Evolutionary conservation across 768 basidiomycete genomes (phyloP).

Genomic region (Rhodotorula sphaerocarpa): DNA sequence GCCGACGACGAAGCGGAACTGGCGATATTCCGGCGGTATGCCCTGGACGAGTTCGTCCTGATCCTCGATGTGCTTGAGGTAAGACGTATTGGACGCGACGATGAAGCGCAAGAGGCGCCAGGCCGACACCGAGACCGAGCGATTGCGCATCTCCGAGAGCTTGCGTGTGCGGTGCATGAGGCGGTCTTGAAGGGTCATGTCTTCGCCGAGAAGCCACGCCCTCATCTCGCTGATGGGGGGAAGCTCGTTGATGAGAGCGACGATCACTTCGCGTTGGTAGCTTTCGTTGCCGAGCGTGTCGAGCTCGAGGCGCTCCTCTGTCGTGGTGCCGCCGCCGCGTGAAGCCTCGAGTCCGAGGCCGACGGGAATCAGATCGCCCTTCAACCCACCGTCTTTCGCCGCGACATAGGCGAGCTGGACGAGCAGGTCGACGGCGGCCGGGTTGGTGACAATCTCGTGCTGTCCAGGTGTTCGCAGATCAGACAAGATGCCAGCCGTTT

Average conservation of each 20-base stretch:
- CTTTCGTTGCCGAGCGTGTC: neutral
- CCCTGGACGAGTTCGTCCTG: conserved; percentile 54
- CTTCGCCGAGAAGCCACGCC: conserved; percentile 46
- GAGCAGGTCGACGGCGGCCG: conserved; percentile 59
- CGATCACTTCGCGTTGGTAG: conserved; percentile 4
- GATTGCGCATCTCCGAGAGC: conserved; percentile 52
- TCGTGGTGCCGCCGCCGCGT: neutral
- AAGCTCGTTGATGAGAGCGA: conserved; percentile 23
- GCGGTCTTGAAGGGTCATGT: conserved; percentile 47
- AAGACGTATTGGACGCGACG: conserved; percentile 63
- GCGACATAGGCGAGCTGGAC: conserved; percentile 57
- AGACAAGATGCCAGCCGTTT: neutral
- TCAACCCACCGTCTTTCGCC: conserved; percentile 53
- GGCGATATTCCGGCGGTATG: conserved; percentile 54
- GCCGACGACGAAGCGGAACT: conserved; percentile 64
- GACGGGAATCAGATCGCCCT: conserved; percentile 57
- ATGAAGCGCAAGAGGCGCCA: conserved; percentile 58
- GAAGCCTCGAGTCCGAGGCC: conserved; percentile 52
- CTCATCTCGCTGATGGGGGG: conserved; percentile 48
- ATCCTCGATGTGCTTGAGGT: conserved; percentile 57
- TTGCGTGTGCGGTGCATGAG: conserved; percentile 52
- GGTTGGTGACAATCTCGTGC: conserved; percentile 64
- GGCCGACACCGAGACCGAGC: conserved; percentile 52
- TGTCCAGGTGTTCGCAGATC: too few species aligned
- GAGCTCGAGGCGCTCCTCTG: conserved; percentile 14